Evolutionary conservation across 495 filamentous ascomycete species (phyloP).

Genomic region (Monascus purpureus): DNA sequence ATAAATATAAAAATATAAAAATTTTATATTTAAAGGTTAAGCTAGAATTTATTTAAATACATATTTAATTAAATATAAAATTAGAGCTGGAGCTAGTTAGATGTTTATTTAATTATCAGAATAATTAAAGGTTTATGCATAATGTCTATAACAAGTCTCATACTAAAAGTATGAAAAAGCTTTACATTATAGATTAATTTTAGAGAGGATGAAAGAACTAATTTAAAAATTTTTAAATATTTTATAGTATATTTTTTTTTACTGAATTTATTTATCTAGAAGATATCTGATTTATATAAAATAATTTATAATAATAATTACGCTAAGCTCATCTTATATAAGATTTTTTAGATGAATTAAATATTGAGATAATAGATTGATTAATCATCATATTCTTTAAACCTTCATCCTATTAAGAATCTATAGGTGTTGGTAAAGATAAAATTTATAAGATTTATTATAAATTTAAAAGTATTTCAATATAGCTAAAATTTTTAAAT

Average conservation of each 20-base stretch:
- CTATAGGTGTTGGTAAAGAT: conserved; percentile 4
- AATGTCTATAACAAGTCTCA: conserved; percentile 4
- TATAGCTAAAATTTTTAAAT: too few species aligned
- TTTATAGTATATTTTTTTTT: too few species aligned
- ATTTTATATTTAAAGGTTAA: conserved; percentile 3
- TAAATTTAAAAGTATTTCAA: too few species aligned
- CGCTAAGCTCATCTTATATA: conserved; percentile 1
- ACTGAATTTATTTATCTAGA: too few species aligned
- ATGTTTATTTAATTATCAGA: conserved; percentile 4
- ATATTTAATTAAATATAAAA: conserved; percentile 7
- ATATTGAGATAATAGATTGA: conserved; percentile 3
- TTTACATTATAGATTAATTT: conserved; percentile 3
- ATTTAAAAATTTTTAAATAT: too few species aligned
- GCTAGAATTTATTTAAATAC: conserved; percentile 4
- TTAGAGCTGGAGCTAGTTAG: conserved; percentile 3
- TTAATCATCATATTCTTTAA: conserved; percentile 6
- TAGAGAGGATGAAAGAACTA: too few species aligned
- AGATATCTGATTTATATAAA: conserved; percentile 4
- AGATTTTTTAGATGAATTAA: conserved; percentile 1
- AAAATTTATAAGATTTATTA: too few species aligned
- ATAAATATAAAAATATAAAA: conserved; percentile 1
- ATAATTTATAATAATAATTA: conserved; percentile 1
- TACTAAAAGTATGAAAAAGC: conserved; percentile 2
- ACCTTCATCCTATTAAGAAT: conserved; percentile 5
- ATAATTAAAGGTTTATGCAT: conserved; percentile 4